Base-by-base conservation (phyloP, 73 alveolate genomes). In the Stentor coeruleus region DNA sequence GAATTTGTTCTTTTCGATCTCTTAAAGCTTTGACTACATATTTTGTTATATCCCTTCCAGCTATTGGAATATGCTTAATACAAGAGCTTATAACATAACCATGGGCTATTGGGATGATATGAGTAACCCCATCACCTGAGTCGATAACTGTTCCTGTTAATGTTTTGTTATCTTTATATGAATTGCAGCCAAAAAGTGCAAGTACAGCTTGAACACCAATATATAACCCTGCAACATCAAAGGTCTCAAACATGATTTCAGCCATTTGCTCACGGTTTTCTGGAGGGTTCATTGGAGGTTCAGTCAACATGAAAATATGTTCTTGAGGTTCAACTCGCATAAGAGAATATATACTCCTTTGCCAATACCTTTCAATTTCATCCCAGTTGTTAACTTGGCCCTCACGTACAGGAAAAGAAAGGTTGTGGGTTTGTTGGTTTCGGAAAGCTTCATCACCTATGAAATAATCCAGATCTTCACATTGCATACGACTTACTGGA, bases 231-330 rank as follows among this genome's bases (percentile, higher is more conserved):
- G 91, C 90, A 3, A 95, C 99, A 81, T 97, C 89, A 72, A 94
- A 91, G 77, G 99, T 93, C 82, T 92, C 98, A 82, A 94, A 94
- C 94, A 96, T 93, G 83, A 97, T 97, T 80, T 97, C 99, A 28
- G 99, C 99, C 95, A 97, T 95, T 83, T 93, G 91, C 91, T 97
- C 99, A 77, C 99, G 89, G 89, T 97, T 97, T 91, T 97, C 99
- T 31, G 99, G 99, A 33, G 99, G 97, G 85, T 97, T 97, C 97
- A 97, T 91, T 2, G 99, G 99, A n/a, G 99, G 99, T 81, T 97
- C 99, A 42, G 99, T 97, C 73, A 97, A 91, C 35, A 96, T 84
- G 76, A 97, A 94, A 59, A 88, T 88, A 89, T 97, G 93, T 59
- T 97, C 97, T 60, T 93, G 97, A 11, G 98, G 99, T 74, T 93